Evolutionary conservation across 345 rosid genomes (phyloP).

Genomic region (Diplotaxis tenuifolia): DNA sequence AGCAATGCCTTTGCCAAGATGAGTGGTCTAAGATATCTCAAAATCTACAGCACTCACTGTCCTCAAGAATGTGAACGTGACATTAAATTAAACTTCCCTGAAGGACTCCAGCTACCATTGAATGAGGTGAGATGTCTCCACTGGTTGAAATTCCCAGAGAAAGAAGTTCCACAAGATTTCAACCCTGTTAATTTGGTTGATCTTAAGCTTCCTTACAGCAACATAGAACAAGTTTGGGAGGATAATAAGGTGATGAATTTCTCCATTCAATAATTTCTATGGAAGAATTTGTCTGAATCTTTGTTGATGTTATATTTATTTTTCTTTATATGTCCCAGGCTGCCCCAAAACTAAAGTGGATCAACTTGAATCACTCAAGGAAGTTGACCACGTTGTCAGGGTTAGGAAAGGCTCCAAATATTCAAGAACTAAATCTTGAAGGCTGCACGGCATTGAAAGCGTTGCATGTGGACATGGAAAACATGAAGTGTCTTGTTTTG

Average conservation of each 20-base stretch:
- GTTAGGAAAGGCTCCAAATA: too few relatives aligned
- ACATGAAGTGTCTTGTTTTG: constrained; percentile 12
- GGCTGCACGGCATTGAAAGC: constrained; percentile 23
- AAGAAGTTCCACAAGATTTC: constrained; percentile 29
- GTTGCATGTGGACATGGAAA: neutral
- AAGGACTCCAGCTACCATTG: constrained; percentile 16
- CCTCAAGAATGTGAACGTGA: constrained; percentile 16
- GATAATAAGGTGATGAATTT: constrained; percentile 29
- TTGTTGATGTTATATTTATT: neutral
- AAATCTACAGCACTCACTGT: constrained; percentile 21
- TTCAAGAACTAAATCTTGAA: too few relatives aligned
- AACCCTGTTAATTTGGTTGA: constrained; percentile 12
- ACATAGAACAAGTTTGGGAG: constrained; percentile 32
- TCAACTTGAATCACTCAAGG: too few relatives aligned
- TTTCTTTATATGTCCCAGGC: constrained; percentile 5
- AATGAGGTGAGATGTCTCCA: constrained; percentile 25
- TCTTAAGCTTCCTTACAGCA: constrained; percentile 23
- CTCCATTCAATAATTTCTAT: neutral
- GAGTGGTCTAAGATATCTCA: constrained; percentile 27
- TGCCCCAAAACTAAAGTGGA: too few relatives aligned
- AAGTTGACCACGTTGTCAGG: too few relatives aligned
- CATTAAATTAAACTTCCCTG: neutral
- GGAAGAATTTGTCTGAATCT: neutral
- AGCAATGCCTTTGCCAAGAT: constrained; percentile 20
- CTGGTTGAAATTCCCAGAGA: constrained; percentile 28